Conservation (phyloP, 352 stramenopile genomes). For the Phytophthora tubulina region DNA sequence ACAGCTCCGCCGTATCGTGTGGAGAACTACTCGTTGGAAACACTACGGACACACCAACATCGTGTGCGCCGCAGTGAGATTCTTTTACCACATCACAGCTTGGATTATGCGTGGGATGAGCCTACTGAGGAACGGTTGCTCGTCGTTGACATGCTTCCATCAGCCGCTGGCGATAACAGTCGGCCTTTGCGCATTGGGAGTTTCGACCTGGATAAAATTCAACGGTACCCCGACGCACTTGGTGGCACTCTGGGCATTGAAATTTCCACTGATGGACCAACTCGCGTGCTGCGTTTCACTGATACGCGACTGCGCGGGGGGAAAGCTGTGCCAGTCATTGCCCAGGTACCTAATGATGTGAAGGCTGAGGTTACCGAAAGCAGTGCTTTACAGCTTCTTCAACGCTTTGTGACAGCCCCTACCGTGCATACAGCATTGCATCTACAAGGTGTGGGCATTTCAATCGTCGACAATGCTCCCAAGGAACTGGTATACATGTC, state of each 20-base stretch:
- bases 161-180: slow-evolving; percentile 87
- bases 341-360: slow-evolving; percentile 38
- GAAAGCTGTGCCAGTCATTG: slow-evolving; percentile 32
- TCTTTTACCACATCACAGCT: slow-evolving; percentile 85
- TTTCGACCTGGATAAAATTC: slow-evolving; percentile 87
- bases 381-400: slow-evolving; percentile 48
- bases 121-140: slow-evolving; percentile 81
- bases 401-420: slow-evolving; percentile 60
- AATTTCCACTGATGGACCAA: slow-evolving; percentile 87
- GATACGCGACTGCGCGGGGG: slow-evolving; percentile 79
- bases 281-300: slow-evolving; percentile 87
- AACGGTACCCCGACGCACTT: slow-evolving; percentile 80
- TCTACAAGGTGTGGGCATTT: slow-evolving; percentile 82
- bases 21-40: slow-evolving; percentile 92
- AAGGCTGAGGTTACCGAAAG: slow-evolving; percentile 39
- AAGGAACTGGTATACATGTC: slow-evolving; percentile 87
- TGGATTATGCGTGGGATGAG: slow-evolving; percentile 92
- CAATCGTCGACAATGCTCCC: slow-evolving; percentile 73
- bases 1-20: slow-evolving; percentile 86
- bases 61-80: slow-evolving; percentile 87
- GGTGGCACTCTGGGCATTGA: slow-evolving; percentile 82
- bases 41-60: slow-evolving; percentile 86
- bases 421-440: slow-evolving; percentile 64
- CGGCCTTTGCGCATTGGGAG: slow-evolving; percentile 84
- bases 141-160: slow-evolving; percentile 91